Evolutionary conservation across 805 yeast genomes (phyloP).

Genomic region (Candida loeiensis): DNA sequence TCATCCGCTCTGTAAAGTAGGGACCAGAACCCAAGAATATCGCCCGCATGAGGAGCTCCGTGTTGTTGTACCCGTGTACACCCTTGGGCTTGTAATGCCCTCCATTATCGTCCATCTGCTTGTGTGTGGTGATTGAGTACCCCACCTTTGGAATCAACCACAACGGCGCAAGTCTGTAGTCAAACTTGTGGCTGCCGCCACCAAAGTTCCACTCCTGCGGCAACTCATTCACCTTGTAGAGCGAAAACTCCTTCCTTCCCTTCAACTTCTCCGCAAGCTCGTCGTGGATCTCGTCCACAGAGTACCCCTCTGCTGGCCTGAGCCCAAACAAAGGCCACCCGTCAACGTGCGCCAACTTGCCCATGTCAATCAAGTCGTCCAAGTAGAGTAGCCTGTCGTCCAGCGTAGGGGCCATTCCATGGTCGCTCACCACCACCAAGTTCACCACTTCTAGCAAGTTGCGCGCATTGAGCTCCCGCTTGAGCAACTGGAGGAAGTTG

Average conservation of each 20-base stretch:
- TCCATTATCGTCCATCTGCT: conserved; percentile 47
- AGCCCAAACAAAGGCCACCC: conserved; percentile 89
- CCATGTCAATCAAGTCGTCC: conserved; percentile 64
- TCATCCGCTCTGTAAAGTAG: conserved; percentile 47
- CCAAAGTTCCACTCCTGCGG: conserved; percentile 57
- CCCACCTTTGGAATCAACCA: conserved; percentile 87
- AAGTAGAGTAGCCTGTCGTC: conserved; percentile 63
- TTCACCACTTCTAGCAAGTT: conserved; percentile 66
- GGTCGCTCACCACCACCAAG: conserved; percentile 79
- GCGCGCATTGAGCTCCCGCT: conserved; percentile 47
- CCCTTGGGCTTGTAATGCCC: conserved; percentile 63
- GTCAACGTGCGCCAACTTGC: conserved; percentile 57
- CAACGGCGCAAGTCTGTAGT: conserved; percentile 72
- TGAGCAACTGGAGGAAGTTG: conserved; percentile 49
- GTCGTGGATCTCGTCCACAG: conserved; percentile 44
- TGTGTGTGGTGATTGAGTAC: conserved; percentile 63
- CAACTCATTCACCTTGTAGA: conserved; percentile 55
- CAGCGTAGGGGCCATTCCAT: conserved; percentile 89
- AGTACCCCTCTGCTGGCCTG: conserved; percentile 46
- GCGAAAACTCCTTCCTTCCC: conserved; percentile 33
- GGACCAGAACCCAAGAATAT: conserved; percentile 81
- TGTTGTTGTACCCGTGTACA: conserved; percentile 80
- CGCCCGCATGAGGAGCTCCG: conserved; percentile 78
- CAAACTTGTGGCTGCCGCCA: conserved; percentile 37
- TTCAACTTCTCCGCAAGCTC: conserved; percentile 37